Base-by-base conservation (phyloP, 371 early-diverging fungal species). In the Mortierella sp. region DNA sequence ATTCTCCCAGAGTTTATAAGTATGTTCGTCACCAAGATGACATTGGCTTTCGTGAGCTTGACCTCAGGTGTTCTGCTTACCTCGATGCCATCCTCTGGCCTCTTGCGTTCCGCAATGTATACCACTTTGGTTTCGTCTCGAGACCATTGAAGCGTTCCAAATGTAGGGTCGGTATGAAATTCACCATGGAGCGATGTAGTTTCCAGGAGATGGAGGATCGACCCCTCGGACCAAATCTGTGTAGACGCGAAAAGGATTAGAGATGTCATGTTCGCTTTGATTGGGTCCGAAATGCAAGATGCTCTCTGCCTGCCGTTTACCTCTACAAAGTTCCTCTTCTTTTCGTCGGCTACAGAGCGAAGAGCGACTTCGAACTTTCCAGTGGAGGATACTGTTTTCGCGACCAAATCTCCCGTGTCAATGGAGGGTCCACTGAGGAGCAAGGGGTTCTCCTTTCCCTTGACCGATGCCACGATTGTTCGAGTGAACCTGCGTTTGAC, bases 101-200 rank as follows among this genome's bases (percentile, higher is more conserved):
- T 72, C 50, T 81, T 83, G 26, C 67, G 58, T 67, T 91, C 92
- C 14, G 91, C 92, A 18, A 84, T 71, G 52, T 91, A 91, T 19
- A 83, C 83, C 12, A 91, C 41, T 18, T 70, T 67, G 45, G 43
- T 67, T 60, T 83, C 86, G 58, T 82, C 81, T 10, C 54, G 49
- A 3, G 89, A 84, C 87, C 90, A 89, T 16, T 80, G 72, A n/a
- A 91, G 57, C 9, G 81, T 66, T 13, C 92, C 91, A 72, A 91
- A 90, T 2, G 86, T 82, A 49, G 82, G 68, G 64, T 91, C 90
- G 10, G 78, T 64, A 59, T 88, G 91, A 64, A 91, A 90, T 26
- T 81, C 82, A 21, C 87, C 90, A 43, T 91, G 91, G 31, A 61
- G 47, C 23, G 81, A 71, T 6, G 88, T 82, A 26, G 90, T 88